Conservation (phyloP, 352 stramenopile species). For the Phytophthora melonis region DNA sequence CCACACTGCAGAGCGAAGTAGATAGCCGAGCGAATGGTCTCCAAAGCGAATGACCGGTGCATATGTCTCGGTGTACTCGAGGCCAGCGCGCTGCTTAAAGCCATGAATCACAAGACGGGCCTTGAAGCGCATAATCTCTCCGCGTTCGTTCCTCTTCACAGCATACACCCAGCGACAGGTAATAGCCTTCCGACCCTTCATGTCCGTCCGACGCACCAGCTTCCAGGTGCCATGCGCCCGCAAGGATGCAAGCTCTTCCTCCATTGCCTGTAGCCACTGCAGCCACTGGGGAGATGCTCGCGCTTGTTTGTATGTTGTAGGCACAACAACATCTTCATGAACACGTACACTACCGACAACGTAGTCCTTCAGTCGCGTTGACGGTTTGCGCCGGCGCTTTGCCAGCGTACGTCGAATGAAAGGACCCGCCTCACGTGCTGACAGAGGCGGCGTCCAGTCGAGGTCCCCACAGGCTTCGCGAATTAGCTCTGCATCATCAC, state of each 20-base stretch:
- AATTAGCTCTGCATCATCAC: not conserved
- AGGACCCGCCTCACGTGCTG: not conserved
- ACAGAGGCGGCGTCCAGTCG: not conserved
- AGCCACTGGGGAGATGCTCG: not conserved
- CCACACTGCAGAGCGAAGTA: constrained; percentile 14
- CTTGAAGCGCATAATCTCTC: constrained; percentile 8
- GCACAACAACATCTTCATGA: not conserved
- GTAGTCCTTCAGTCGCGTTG: not conserved
- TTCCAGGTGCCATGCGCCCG: not conserved
- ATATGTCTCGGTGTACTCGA: constrained; percentile 28
- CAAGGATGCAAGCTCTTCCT: not conserved
- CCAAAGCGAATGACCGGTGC: constrained; percentile 24
- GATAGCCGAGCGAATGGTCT: constrained; percentile 15
- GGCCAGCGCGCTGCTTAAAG: constrained; percentile 10
- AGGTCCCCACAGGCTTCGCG: not conserved
- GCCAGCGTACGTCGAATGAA: not conserved
- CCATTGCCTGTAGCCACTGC: not conserved
- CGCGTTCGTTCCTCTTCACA: constrained; percentile 17
- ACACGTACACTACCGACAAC: not conserved
- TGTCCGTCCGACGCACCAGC: not conserved
- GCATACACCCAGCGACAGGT: constrained; percentile 17
- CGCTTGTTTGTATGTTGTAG: constrained; percentile 12
- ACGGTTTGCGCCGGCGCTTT: not conserved
- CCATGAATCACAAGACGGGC: constrained; percentile 19
- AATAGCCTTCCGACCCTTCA: constrained; percentile 1